Conservation (phyloP, 768 basidiomycete genomes). For the Infundibulicybe gibba region DNA sequence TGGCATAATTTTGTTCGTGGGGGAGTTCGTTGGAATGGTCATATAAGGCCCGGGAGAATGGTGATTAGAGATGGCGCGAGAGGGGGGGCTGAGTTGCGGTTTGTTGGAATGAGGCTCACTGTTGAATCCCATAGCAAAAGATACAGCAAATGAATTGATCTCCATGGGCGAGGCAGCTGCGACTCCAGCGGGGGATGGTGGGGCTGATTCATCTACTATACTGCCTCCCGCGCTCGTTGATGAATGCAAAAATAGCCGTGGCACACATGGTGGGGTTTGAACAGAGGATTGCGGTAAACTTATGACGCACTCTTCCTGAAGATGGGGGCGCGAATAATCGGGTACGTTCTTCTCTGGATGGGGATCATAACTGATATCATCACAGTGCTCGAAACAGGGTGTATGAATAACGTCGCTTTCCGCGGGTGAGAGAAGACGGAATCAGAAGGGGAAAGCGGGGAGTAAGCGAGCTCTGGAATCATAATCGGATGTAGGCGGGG, state of each 20-base stretch:
- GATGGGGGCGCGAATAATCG: too few species aligned
- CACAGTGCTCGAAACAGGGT: slow-evolving; percentile 29
- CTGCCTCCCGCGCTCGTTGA: too few species aligned
- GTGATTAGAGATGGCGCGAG: not conserved
- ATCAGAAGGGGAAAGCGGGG: slow-evolving; percentile 26
- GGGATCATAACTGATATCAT: slow-evolving; percentile 1
- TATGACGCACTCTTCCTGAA: too few species aligned
- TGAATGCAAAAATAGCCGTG: too few species aligned
- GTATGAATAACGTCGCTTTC: slow-evolving; percentile 40
- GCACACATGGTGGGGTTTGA: too few species aligned
- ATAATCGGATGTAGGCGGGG: slow-evolving; percentile 16
- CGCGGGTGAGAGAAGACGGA: slow-evolving; percentile 23
- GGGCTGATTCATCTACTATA: too few species aligned
- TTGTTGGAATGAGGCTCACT: slow-evolving; percentile 3
- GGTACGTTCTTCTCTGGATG: too few species aligned
- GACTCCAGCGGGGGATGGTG: too few species aligned
- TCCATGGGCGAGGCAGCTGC: slow-evolving; percentile 4
- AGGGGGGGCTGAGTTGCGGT: slow-evolving; percentile 1
- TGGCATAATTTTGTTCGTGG: not conserved
- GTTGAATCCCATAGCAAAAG: slow-evolving; percentile 8
- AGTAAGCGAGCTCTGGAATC: slow-evolving; percentile 20
- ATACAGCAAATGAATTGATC: slow-evolving; percentile 3
- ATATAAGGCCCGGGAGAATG: too few species aligned
- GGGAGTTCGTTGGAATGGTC: too few species aligned
- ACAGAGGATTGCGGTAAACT: slow-evolving; percentile 4